These are phyloP conservation scores for Henningerozyma blattae DNA, from an alignment of 805 yeast genomes.

Conservation along the genomic window DNA sequence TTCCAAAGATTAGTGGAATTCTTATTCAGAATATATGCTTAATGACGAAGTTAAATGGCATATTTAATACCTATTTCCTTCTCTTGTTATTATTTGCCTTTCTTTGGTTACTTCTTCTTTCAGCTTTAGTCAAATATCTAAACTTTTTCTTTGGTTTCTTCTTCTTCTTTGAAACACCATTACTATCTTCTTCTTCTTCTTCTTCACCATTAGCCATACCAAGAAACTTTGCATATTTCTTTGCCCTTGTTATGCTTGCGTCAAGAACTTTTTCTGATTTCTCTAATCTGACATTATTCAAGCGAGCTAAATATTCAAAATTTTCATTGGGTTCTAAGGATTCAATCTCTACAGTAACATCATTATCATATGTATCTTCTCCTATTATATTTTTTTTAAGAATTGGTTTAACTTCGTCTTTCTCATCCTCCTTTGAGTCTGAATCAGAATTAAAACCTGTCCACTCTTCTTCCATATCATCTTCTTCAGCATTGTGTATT, in stretches of 20 bases:
- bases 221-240: conserved; percentile 63
- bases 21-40: too few species aligned
- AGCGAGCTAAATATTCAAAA: conserved; percentile 50
- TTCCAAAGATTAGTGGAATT: too few species aligned
- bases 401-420: conserved; percentile 18
- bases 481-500: too few species aligned
- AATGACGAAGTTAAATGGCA: too few species aligned
- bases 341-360: conserved; percentile 36
- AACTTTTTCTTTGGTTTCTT: conserved; percentile 61
- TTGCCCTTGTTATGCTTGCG: conserved; percentile 66
- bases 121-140: conserved; percentile 73
- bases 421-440: conserved; percentile 11
- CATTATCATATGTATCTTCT: conserved; percentile 24
- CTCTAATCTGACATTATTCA: conserved; percentile 60
- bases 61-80: too few species aligned
- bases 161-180: conserved; percentile 9
- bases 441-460: conserved; percentile 26
- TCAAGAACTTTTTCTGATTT: conserved; percentile 60
- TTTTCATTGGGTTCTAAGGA: conserved; percentile 34
- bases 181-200: conserved; percentile 11
- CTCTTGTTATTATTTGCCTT: conserved; percentile 29
- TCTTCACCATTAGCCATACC: conserved; percentile 36
- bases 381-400: conserved; percentile 15
- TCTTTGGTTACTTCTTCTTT: conserved; percentile 51
- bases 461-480: conserved; percentile 26